phyloP scores from a whole-genome alignment of 2,329 filamentous ascomycete species.

The Neonectria magnoliae region DNA sequence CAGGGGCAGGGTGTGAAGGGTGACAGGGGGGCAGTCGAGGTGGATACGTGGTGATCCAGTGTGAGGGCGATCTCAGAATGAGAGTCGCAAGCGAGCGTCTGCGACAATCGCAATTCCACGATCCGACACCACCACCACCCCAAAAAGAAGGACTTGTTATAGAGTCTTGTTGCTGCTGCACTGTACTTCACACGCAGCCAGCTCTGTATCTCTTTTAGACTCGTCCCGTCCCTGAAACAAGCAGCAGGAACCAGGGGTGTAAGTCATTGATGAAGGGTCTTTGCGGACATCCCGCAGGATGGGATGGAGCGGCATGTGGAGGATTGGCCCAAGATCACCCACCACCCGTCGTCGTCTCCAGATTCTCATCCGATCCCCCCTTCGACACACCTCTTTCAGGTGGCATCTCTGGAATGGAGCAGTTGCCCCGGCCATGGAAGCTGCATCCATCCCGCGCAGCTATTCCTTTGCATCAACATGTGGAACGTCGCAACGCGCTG shows the following conservation, averaged over 20 bases:
- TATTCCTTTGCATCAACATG: background rate
- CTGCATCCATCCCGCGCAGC: background rate
- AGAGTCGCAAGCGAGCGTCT: conserved; percentile 13
- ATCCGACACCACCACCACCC: background rate
- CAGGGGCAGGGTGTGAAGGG: conserved; percentile 9
- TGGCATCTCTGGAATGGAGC: conserved; percentile 15
- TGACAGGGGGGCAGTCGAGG: background rate
- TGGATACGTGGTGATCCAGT: conserved; percentile 11
- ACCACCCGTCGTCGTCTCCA: background rate
- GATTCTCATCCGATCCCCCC: background rate
- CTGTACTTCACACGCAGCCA: background rate
- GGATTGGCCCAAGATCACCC: background rate
- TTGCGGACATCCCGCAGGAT: conserved; percentile 10
- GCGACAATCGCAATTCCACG: conserved; percentile 23
- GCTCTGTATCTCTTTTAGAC: background rate
- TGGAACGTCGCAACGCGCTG: background rate
- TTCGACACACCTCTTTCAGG: background rate
- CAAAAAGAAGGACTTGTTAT: background rate
- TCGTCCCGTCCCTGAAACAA: background rate
- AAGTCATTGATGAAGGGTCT: conserved; percentile 8
- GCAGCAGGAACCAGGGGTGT: background rate
- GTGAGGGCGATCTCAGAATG: conserved; percentile 8
- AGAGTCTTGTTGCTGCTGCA: background rate
- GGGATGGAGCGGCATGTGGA: background rate
- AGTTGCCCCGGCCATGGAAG: background rate